Base-by-base conservation (phyloP, 306 rosid genomes). In the Rosa multiflora region DNA sequence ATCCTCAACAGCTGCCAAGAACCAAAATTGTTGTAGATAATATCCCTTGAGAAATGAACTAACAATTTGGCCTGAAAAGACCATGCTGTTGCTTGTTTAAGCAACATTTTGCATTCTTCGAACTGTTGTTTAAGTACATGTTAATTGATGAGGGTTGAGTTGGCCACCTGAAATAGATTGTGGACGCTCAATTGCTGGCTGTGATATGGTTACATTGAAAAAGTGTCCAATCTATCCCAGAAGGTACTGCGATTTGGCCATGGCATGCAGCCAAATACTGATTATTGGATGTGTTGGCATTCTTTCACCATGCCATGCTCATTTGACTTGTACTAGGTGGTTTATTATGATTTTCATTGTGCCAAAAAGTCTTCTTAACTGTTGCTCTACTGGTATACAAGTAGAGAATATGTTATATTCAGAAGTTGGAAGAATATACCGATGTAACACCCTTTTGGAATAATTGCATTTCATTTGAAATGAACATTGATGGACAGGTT, bases 11-110 rank as follows among this genome's bases (percentile, higher is more conserved):
- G 37, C 29, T 68, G 48, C 67, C 63, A 39, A 73, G 64, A 42
- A 26, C 32, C 49, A 12, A 67, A 43, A 43, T 63, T 63, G 69
- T 76, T 77, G 87, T 68, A 77, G 69, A 77, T 74, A 68, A 74
- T 49, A 62, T 46, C 37, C 53, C n/a, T 61, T 52, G 40, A 20
- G 74, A 44, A 77, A 56, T 21, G 37, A 42, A 58, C 59, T 48
- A 76, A 73, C 26, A 53, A 73, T 46, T 56, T 62, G 42, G 35
- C 68, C 8, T 0, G 64, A 4, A 58, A 3, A 8, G 64, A 23
- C 35, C 37, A 32, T 21, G 12, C 2, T 21, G 63, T 58, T 58
- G 64, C 35, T 58, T 23, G 14, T 58, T 23, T 56, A n/a, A 56
- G 13, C 64, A 58, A 58, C 14, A 58, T 58, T 63, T 63, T 32